Base-by-base conservation (phyloP, 2,329 filamentous ascomycete genomes). In the Ascochyta viciae-villosae region DNA sequence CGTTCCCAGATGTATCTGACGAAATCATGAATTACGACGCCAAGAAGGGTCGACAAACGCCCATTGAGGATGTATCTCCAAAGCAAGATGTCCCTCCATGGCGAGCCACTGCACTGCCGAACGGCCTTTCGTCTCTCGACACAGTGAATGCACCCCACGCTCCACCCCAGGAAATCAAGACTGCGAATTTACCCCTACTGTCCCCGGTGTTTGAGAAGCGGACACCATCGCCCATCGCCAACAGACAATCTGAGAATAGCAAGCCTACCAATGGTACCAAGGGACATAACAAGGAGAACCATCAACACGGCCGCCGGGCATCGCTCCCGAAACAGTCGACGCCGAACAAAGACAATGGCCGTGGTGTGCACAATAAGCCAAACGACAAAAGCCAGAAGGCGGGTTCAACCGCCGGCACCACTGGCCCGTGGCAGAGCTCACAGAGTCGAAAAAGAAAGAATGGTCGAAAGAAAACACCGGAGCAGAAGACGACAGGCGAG, bases 191-290 rank as follows among this genome's bases (percentile, higher is more conserved):
- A 9, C 79, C 80, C 4, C 60, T 82, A 22, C 80, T 93, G 2
- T 92, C 90, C 0, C 90, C 90, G 0, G 89, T 92, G 0, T 89
- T 89, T 50, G 90, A 92, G 76, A 83, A 85, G 6, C 82, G 84
- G n/a, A 89, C 87, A 0, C 88, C 89, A 2, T 91, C 89, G 1
- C 89, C 89, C 1, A 89, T 82, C 3, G 79, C 83, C 12, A 77
- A 78, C 51, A 81, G 87, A 50, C 69, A 73, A 16, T 48, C 62
- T 5, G 71, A 75, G 8, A 43, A 60, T 6, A 57, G 44, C 31
- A 76, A 74, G 57, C 41, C 62, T n/a, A 48, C 57, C 6, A 74
- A 74, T 48, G 70, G 68, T 37, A 55, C 27, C 16, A 74, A 73
- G 50, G 27, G 59, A n/a, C 66, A 72, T 6, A 39, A 47, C 15